Evolutionary conservation across 306 rosid species (phyloP).

Genomic region (Trifolium subterraneum): DNA sequence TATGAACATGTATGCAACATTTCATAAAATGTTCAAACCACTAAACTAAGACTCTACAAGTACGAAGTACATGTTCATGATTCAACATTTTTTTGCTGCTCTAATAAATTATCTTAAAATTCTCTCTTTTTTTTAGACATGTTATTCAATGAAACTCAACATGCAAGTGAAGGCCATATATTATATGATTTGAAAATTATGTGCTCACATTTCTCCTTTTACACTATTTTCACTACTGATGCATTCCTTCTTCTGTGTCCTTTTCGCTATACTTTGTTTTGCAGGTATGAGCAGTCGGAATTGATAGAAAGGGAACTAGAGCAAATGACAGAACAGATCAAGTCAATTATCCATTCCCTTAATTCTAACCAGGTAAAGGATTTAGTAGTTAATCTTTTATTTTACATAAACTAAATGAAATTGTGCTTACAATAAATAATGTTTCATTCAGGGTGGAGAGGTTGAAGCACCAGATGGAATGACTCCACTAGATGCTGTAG

Average conservation of each 20-base stretch:
- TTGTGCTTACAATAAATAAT: conserved; percentile 24
- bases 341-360: conserved; percentile 81
- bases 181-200: not conserved
- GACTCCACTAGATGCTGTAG: conserved; percentile 88
- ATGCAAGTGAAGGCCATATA: conserved; percentile 4
- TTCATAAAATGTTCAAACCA: conserved; percentile 12
- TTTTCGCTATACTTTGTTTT: conserved; percentile 12
- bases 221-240: conserved; percentile 5
- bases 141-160: not conserved
- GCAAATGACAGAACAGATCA: conserved; percentile 95
- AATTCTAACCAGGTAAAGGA: conserved; percentile 84
- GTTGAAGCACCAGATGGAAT: conserved; percentile 71
- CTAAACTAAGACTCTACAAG: not conserved
- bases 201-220: conserved; percentile 12
- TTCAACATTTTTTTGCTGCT: not conserved
- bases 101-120: not conserved
- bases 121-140: not conserved
- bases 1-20: conserved; percentile 12
- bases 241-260: conserved; percentile 7
- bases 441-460: conserved; percentile 82
- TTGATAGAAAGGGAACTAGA: conserved; percentile 87
- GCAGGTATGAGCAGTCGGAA: conserved; percentile 95
- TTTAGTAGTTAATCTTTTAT: conserved; percentile 29
- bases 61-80: not conserved
- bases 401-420: not conserved